phyloP scores from a whole-genome alignment of 805 yeast species.

The Osmozyma mogii region DNA sequence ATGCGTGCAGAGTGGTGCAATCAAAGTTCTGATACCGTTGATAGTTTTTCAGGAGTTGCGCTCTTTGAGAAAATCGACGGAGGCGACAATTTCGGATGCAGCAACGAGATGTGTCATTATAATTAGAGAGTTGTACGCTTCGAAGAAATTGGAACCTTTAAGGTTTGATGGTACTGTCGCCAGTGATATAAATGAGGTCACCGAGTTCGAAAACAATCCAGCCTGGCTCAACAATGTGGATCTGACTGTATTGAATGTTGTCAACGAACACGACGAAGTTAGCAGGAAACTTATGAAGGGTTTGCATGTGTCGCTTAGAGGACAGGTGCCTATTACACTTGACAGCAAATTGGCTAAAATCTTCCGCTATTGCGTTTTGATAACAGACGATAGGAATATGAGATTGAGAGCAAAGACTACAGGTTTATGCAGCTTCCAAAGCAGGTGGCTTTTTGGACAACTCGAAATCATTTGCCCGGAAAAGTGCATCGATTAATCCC shows the following conservation, averaged over 20 bases:
- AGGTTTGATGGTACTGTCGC: conserved; percentile 67
- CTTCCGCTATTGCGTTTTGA: conserved; percentile 51
- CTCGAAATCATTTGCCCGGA: conserved; percentile 41
- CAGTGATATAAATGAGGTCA: conserved; percentile 58
- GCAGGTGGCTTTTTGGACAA: conserved; percentile 52
- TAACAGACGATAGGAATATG: conserved; percentile 73
- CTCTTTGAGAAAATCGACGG: conserved; percentile 61
- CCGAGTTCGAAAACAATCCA: conserved; percentile 66
- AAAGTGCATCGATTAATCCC: conserved; percentile 38
- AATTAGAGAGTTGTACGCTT: conserved; percentile 55
- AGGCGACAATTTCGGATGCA: conserved; percentile 67
- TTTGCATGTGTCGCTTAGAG: conserved; percentile 10
- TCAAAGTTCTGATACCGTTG: conserved; percentile 58
- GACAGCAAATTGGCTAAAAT: conserved; percentile 31
- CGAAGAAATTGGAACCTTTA: conserved; percentile 48
- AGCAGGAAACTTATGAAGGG: conserved; percentile 35
- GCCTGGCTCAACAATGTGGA: conserved; percentile 70
- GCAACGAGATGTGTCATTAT: conserved; percentile 76
- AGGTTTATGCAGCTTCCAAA: conserved; percentile 48
- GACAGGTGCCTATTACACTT: conserved; percentile 13
- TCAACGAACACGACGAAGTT: conserved; percentile 33
- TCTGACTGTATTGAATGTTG: conserved; percentile 53
- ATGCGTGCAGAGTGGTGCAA: conserved; percentile 51
- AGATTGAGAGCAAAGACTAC: conserved; percentile 52
- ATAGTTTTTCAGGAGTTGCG: conserved; percentile 74